Base-by-base conservation (phyloP, 495 filamentous ascomycete species). In the Penicillium silybi region DNA sequence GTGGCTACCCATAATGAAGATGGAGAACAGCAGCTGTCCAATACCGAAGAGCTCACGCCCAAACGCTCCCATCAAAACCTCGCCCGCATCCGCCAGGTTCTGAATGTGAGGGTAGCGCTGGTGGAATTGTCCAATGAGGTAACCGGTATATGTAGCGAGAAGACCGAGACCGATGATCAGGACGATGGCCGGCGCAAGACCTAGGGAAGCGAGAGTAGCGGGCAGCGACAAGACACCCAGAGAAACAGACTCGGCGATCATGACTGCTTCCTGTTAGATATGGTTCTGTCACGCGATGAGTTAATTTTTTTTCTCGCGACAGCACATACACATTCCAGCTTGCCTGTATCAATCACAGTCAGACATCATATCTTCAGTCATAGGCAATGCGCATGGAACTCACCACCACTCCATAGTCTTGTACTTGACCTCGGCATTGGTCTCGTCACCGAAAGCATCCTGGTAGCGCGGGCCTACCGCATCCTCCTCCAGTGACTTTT, bases 1-100 rank as follows among this genome's bases (percentile, higher is more conserved):
- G 58, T 92, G 88, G 15, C 83, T 85, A 17, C 79, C 87, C 70
- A 87, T 85, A 50, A 87, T 81, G 70, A 92, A 89, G 35, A 86
- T 65, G 27, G 89, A 77, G 64, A 89, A 84, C 41, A 88, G 52
- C 9, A 81, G 67, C 55, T 87, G 85, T 54, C 80, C 83, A 39
- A 68, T 65, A 6, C 81, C 82, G 51, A 85, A 73, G 18, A 91
- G 52, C 50, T 85, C 80, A 39, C 83, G 81, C 0, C 86, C 86
- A 26, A 80, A 66, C 4, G 58, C 69, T 4, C 86, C 87, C 62
- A 84, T 74, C 39, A 90, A 72, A 48, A 92, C 68, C 20, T 80
- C 66, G n/a, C 85, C 84, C 1, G 81, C 86, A 57, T 93, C 87
- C n/a, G 83, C 84, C 58, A 90, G 84, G 65, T 83, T 82, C 57